A percentile compares a stretch with the other conserved stretches of the same genome.
These are phyloP conservation scores for Gynostemma pentaphyllum DNA, from an alignment of 306 rosid species.

Conservation along the genomic window DNA sequence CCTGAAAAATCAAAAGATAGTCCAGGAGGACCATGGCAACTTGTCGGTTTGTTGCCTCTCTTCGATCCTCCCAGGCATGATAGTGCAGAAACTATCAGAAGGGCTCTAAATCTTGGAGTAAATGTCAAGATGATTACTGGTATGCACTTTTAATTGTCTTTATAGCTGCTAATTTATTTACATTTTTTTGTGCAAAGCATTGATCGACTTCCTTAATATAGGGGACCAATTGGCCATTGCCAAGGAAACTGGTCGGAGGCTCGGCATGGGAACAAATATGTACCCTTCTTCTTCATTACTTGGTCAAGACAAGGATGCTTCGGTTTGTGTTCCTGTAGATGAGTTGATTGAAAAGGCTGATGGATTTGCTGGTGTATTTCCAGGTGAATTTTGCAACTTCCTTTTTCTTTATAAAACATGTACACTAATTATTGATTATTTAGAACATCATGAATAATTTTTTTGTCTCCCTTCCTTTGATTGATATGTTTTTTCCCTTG, in stretches of 20 bases:
- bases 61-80: conserved; percentile 99
- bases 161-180: neutral
- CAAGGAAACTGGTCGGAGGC: conserved; percentile 97
- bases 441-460: neutral
- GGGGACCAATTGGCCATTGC: conserved; percentile 98
- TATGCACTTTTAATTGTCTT: conserved; percentile 13
- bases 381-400: conserved; percentile 40
- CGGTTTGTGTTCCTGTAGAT: conserved; percentile 75
- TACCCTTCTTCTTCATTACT: conserved; percentile 94
- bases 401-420: neutral
- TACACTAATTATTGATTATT: neutral
- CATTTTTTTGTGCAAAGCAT: neutral
- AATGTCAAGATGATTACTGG: conserved; percentile 99
- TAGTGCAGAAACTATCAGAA: conserved; percentile 97
- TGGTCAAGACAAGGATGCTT: conserved; percentile 74
- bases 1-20: conserved; percentile 79
- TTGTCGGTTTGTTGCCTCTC: conserved; percentile 78
- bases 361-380: conserved; percentile 99
- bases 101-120: conserved; percentile 98
- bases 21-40: conserved; percentile 86
- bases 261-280: conserved; percentile 99
- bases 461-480: neutral
- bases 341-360: conserved; percentile 98
- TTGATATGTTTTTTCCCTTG: neutral
- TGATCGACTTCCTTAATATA: conserved; percentile 20